phyloP scores from a whole-genome alignment of 805 yeast species.

The Debaryomyces castellii region DNA sequence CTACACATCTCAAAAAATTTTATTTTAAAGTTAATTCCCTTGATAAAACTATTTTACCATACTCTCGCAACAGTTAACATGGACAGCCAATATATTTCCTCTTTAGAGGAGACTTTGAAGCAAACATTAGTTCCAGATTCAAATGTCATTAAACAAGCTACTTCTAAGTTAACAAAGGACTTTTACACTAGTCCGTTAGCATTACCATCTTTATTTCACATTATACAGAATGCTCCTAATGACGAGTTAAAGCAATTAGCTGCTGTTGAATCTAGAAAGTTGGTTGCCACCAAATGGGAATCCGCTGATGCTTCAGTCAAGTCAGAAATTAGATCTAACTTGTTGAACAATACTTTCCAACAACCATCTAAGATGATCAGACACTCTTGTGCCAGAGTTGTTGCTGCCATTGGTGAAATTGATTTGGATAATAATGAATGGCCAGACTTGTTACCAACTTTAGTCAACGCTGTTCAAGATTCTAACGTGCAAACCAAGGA shows the following conservation, averaged over 20 bases:
- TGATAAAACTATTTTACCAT: not conserved
- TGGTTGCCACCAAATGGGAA: slow-evolving; percentile 72
- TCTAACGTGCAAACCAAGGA: slow-evolving; percentile 67
- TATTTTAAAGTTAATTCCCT: not conserved
- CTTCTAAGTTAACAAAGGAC: slow-evolving; percentile 68
- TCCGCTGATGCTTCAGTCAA: slow-evolving; percentile 48
- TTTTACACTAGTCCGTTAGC: slow-evolving; percentile 70
- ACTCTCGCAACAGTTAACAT: slow-evolving; percentile 29
- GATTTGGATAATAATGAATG: slow-evolving; percentile 69
- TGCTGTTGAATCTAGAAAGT: slow-evolving; percentile 94
- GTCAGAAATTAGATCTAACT: slow-evolving; percentile 61
- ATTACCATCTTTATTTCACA: slow-evolving; percentile 79
- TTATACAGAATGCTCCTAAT: slow-evolving; percentile 67
- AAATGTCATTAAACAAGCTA: slow-evolving; percentile 78
- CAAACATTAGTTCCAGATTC: slow-evolving; percentile 82
- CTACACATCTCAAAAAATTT: slow-evolving; percentile 9
- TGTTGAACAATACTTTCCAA: slow-evolving; percentile 72
- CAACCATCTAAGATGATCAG: slow-evolving; percentile 64
- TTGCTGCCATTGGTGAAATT: slow-evolving; percentile 77
- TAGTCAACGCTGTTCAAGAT: slow-evolving; percentile 58
- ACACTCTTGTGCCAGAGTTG: slow-evolving; percentile 86
- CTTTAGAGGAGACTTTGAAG: slow-evolving; percentile 75
- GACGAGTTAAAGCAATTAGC: slow-evolving; percentile 84
- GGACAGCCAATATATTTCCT: slow-evolving; percentile 70
- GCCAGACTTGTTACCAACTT: slow-evolving; percentile 72